Conservation (phyloP, 306 rosid genomes). For the Aeschynomene evenia region DNA sequence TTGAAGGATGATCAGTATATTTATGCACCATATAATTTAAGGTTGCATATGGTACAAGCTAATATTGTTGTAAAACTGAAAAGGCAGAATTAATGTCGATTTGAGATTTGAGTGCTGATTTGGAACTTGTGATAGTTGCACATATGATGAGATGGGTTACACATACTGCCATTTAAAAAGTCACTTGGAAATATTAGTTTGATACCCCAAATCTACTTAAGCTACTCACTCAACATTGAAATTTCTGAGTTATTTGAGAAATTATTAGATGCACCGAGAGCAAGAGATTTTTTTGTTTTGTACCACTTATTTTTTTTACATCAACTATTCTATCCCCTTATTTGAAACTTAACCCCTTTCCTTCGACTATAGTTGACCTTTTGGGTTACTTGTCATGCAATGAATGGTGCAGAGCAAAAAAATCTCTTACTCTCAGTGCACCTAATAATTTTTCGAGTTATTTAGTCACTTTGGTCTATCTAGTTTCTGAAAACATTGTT, state of each 20-base stretch:
- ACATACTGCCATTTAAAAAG: neutral
- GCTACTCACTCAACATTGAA: neutral
- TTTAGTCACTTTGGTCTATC: too few relatives aligned
- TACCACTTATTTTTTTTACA: too few relatives aligned
- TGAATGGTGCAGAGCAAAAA: too few relatives aligned
- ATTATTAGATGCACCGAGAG: too few relatives aligned
- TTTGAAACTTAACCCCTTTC: too few relatives aligned
- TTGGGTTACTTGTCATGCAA: too few relatives aligned
- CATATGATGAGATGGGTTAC: neutral
- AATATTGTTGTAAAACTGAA: neutral
- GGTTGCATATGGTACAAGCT: neutral
- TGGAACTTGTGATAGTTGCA: neutral
- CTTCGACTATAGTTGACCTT: too few relatives aligned
- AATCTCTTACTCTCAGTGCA: too few relatives aligned
- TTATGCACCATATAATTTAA: neutral
- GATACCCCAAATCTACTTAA: neutral
- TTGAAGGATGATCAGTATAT: neutral
- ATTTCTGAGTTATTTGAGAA: neutral
- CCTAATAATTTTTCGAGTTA: too few relatives aligned
- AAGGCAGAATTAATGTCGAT: neutral
- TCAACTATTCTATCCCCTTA: too few relatives aligned
- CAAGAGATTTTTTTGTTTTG: too few relatives aligned
- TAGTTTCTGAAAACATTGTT: too few relatives aligned
- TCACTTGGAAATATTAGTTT: neutral
- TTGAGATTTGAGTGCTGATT: neutral